phyloP scores from a whole-genome alignment of 2,329 filamentous ascomycete species.

The Neonectria neomacrospora region DNA sequence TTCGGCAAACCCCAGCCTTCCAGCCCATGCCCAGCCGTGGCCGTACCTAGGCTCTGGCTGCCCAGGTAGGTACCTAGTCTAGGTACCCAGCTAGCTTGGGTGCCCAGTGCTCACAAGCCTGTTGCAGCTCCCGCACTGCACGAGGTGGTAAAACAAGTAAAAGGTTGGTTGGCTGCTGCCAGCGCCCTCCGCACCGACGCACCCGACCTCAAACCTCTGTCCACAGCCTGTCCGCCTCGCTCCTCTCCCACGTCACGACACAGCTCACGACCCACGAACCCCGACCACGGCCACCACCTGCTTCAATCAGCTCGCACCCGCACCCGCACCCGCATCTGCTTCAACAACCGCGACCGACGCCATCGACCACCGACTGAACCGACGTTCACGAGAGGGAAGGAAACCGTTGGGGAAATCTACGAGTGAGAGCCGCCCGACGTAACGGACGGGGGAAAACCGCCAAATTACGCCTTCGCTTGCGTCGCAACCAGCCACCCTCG shows the following conservation, averaged over 20 bases:
- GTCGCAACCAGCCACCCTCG: constrained; percentile 24
- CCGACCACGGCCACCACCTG: neutral
- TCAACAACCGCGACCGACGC: neutral
- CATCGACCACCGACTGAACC: neutral
- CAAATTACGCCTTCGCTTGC: constrained; percentile 25
- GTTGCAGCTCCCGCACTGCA: constrained; percentile 19
- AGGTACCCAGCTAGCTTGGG: neutral
- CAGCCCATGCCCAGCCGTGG: constrained; percentile 4
- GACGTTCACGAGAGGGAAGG: constrained; percentile 14
- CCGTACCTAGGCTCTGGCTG: neutral
- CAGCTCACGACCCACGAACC: neutral
- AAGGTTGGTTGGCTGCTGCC: constrained; percentile 28
- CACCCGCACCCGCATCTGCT: neutral
- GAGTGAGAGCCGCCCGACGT: constrained; percentile 4
- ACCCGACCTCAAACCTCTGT: constrained; percentile 10
- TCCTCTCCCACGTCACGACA: constrained; percentile 1
- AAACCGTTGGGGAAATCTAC: constrained; percentile 10
- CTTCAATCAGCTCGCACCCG: neutral
- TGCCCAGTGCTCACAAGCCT: constrained; percentile 16
- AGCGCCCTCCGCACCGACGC: constrained; percentile 20
- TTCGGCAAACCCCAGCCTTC: constrained; percentile 17
- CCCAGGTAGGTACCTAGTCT: neutral
- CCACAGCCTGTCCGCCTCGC: neutral
- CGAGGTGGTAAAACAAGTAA: constrained; percentile 11
- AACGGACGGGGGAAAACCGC: constrained; percentile 4